phyloP scores from a whole-genome alignment of 495 filamentous ascomycete genomes.

The Aspergillus saccharolyticus region DNA sequence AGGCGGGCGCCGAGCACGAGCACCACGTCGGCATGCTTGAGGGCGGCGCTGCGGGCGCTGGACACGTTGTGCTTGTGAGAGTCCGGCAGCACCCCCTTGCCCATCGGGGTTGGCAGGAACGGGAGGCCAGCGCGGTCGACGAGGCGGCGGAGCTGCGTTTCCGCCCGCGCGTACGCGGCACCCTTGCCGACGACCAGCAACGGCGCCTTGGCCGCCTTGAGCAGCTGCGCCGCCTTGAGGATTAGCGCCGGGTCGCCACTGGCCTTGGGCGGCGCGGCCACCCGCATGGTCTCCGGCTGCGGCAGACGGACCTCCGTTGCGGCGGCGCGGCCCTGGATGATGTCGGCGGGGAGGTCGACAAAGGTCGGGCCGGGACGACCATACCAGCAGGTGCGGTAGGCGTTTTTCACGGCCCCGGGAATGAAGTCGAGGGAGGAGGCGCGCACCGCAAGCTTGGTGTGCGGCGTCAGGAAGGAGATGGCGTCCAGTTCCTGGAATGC shows the following conservation, averaged over 20 bases:
- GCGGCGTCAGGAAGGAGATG: constrained; percentile 51
- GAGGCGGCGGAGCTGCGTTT: constrained; percentile 42
- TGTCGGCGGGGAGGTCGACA: constrained; percentile 58
- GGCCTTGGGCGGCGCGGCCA: constrained; percentile 39
- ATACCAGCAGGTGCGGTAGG: constrained; percentile 53
- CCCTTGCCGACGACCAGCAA: constrained; percentile 59
- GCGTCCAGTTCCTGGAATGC: constrained; percentile 62
- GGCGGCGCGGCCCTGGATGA: constrained; percentile 44
- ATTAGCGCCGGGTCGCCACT: constrained; percentile 41
- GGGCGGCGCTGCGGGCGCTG: constrained; percentile 53
- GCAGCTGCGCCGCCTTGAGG: constrained; percentile 39
- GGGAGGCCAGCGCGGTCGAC: constrained; percentile 49
- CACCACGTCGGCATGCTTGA: constrained; percentile 55
- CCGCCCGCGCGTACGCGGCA: constrained; percentile 54
- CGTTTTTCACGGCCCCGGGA: constrained; percentile 46
- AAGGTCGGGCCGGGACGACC: constrained; percentile 55
- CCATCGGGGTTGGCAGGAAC: constrained; percentile 62
- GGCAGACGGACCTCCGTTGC: constrained; percentile 15
- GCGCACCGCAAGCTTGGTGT: constrained; percentile 54
- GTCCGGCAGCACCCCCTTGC: constrained; percentile 57
- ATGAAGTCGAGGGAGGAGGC: constrained; percentile 47
- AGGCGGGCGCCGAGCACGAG: constrained; percentile 55
- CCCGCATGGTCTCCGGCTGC: constrained; percentile 13
- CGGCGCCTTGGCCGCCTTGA: constrained; percentile 49
- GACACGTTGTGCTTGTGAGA: constrained; percentile 51